Base-by-base conservation (phyloP, 2,329 filamentous ascomycete species). In the Cadophora sp. region DNA sequence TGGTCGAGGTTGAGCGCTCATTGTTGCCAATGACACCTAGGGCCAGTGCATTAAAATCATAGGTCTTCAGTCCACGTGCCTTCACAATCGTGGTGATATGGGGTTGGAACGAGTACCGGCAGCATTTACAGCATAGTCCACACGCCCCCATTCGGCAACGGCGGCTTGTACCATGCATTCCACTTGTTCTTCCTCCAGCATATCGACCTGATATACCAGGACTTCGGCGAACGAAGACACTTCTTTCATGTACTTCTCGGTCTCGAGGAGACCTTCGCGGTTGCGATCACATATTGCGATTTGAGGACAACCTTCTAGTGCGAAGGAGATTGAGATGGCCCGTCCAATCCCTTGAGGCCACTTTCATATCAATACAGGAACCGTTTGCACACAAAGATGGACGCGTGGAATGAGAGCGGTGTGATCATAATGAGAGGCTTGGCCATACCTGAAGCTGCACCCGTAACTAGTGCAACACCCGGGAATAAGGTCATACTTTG, bases 71-170 rank as follows among this genome's bases (percentile, higher is more conserved):
- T 31, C 55, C 27, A 2, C 8, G 29, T 37, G 55, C 29, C 4
- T 24, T 24, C 22, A 12, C 3, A 16, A 12, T 8, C 14, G 14
- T 6, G 7, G 3, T 6, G 37, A 16, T 16, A 12, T 9, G 37
- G 14, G 7, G 3, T 40, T 29, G 37, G 51, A 26, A 26, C 16
- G 29, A 24, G 34, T 59, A 79, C 79, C 81, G 27, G 82, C 83
- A 67, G 77, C 80, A 73, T 84, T 84, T 43, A 82, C 79, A 22
- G 80, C 80, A 73, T 84, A 84, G 73, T 84, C 82, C 19, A 84
- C 77, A 4, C 82, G 75, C 0, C 79, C 79, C 64, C 81, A 82
- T 16, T 74, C 70, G 1, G 72, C 68, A 4, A 81, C 76, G 2
- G 77, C 74, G 4, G 61, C 71, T 4, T 76, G 74, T 62, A 84